phyloP scores from a whole-genome alignment of 371 early-diverging fungal species.

The Syncephalastrum monosporum region DNA sequence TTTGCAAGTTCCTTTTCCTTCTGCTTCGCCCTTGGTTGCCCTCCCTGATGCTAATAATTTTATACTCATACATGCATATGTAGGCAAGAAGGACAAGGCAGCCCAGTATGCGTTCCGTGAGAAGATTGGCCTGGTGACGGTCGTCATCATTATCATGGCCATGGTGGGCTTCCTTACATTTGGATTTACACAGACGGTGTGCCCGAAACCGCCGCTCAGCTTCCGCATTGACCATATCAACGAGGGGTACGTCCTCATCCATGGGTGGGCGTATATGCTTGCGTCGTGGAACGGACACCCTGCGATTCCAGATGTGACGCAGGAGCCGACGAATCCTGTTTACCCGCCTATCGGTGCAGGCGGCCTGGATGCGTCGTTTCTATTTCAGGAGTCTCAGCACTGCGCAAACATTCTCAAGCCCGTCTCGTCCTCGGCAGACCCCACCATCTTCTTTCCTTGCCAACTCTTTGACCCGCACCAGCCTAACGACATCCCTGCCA shows the following conservation, averaged over 20 bases:
- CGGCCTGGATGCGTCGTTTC: conserved; percentile 72
- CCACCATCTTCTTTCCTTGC: conserved; percentile 71
- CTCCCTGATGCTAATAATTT: conserved; percentile 2
- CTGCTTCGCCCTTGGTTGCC: conserved; percentile 5
- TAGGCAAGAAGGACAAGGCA: conserved; percentile 52
- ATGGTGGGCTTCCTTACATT: conserved; percentile 78
- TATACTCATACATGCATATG: neutral
- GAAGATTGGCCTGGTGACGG: conserved; percentile 75
- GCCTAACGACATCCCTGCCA: conserved; percentile 33
- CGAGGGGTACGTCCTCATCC: conserved; percentile 51
- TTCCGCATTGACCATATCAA: conserved; percentile 40
- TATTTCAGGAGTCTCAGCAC: conserved; percentile 70
- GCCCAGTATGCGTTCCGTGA: conserved; percentile 85
- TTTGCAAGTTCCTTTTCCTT: neutral
- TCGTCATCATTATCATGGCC: conserved; percentile 70
- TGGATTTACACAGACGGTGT: conserved; percentile 63
- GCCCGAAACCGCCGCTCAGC: conserved; percentile 50
- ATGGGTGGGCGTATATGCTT: conserved; percentile 61
- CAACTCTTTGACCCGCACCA: conserved; percentile 46
- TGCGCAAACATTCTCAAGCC: conserved; percentile 61
- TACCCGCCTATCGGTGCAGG: conserved; percentile 67
- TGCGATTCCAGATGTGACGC: conserved; percentile 33
- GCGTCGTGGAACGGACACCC: conserved; percentile 61
- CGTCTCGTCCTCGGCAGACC: conserved; percentile 29
- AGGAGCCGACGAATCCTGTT: conserved; percentile 50